A percentile compares a stretch with the other conserved stretches of the same genome.
phyloP scores from a whole-genome alignment of 495 filamentous ascomycete species.

The Staphylotrichum longicolle region DNA sequence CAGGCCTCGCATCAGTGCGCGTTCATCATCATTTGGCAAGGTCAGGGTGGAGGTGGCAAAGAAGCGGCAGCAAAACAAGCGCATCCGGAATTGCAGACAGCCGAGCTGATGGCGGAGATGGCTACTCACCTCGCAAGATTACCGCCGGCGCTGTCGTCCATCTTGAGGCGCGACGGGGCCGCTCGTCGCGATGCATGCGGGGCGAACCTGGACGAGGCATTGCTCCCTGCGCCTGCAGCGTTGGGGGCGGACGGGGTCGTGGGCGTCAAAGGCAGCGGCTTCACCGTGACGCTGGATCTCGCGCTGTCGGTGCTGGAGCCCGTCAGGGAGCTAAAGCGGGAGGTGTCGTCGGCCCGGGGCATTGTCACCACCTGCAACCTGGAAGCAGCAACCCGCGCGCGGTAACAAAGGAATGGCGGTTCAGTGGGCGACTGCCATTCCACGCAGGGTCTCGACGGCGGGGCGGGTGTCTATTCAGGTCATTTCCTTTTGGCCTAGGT shows the following conservation, averaged over 20 bases:
- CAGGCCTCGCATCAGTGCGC: conserved; percentile 28
- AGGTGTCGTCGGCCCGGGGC: conserved; percentile 56
- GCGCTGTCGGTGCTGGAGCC: conserved; percentile 60
- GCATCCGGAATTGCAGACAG: background rate
- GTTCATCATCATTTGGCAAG: conserved; percentile 8
- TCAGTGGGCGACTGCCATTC: conserved; percentile 31
- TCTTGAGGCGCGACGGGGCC: conserved; percentile 57
- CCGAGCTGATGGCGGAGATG: background rate
- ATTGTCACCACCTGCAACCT: conserved; percentile 44
- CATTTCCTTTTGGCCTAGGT: conserved; percentile 18
- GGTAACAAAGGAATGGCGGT: conserved; percentile 25
- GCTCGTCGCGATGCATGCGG: conserved; percentile 42
- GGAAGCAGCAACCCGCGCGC: conserved; percentile 23
- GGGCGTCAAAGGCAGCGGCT: conserved; percentile 46
- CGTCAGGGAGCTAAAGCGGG: conserved; percentile 61
- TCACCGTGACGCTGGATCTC: conserved; percentile 58
- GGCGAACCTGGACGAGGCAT: conserved; percentile 33
- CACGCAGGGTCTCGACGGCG: conserved; percentile 19
- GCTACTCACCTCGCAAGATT: conserved; percentile 42
- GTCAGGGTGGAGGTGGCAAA: background rate
- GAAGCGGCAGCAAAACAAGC: conserved; percentile 11
- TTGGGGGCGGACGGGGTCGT: conserved; percentile 49
- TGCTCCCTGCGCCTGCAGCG: conserved; percentile 41
- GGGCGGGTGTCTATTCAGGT: conserved; percentile 22
- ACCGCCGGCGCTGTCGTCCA: conserved; percentile 43